Base-by-base conservation (phyloP, 192 early-diverging fungal species). In the Podila clonocystis region DNA sequence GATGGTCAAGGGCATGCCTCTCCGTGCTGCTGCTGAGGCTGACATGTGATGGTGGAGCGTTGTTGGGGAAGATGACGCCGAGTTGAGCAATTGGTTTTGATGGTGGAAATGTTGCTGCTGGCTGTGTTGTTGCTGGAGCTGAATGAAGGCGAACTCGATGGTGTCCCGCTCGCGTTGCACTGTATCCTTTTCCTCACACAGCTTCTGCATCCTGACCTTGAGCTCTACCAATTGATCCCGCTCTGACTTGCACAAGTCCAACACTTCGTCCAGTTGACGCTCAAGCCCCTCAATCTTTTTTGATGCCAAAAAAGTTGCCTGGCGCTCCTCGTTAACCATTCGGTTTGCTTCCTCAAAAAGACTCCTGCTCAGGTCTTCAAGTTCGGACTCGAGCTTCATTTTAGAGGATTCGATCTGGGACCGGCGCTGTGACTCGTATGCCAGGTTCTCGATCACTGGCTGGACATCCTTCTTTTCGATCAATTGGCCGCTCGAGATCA, bases 401-500 rank as follows among this genome's bases (percentile, higher is more conserved):
- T 83, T 83, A 12, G 74, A 76, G 13, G 65, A 71, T 22, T 76
- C 74, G 4, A 80, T 48, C 67, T 80, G 77, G 11, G 66, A 69
- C 33, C 77, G 38, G 7, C 77, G 61, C 26, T 80, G 77, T 3
- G 70, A 73, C 31, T 83, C 82, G 29, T 83, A 75, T 0, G 73
- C 82, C 17, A 83, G 66, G 24, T 83, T 83, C 38, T 83, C 82
- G 24, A 83, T 76, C 3, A 83, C 74, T 2, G 74, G 74, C 57
- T 76, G 82, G 26, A 83, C 82, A 55, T 83, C 74, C 50, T 75
- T 83, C 65, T 72, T 76, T 48, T 83, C 82, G 24, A 83, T 76
- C 33, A 83, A 63, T 31, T 76, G 82, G n/a, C 82, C 82, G 5
- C 60, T 67, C 52, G 68, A 57, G 36, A 83, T 71, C 82, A 83